Conservation (phyloP, 306 rosid species). For the Quercus berberidifolia region DNA sequence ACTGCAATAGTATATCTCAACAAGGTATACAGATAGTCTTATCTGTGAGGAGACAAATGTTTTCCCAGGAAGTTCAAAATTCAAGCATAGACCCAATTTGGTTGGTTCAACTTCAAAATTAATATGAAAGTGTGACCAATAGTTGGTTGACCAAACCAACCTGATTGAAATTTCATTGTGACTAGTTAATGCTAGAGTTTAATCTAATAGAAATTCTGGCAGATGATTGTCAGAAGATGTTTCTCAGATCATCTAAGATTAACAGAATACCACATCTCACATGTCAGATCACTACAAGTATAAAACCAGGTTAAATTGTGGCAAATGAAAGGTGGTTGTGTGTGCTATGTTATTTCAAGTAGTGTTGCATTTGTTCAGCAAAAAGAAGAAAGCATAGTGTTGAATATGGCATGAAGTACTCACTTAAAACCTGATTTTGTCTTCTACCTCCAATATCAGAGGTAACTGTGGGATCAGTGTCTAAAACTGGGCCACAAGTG, state of each 20-base stretch:
- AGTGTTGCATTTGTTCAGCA: background rate
- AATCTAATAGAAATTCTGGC: too few relatives aligned
- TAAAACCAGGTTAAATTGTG: background rate
- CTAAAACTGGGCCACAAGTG: slow-evolving; percentile 58
- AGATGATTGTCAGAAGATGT: background rate
- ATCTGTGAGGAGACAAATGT: too few relatives aligned
- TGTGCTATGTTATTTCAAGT: too few relatives aligned
- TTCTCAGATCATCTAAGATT: background rate
- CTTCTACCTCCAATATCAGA: slow-evolving; percentile 55
- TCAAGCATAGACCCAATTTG: background rate
- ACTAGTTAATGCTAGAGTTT: too few relatives aligned
- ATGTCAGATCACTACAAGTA: background rate
- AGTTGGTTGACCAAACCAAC: background rate
- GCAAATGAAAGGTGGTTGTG: background rate
- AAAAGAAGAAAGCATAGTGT: too few relatives aligned
- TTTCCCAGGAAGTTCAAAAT: background rate
- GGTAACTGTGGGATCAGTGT: slow-evolving; percentile 52
- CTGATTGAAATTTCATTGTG: background rate
- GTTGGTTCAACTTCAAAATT: background rate
- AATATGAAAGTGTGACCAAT: background rate
- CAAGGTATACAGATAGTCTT: too few relatives aligned
- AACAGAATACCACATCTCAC: background rate
- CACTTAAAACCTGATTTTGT: slow-evolving; percentile 57
- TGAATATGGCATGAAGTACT: slow-evolving; percentile 28
- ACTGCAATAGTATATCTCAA: too few relatives aligned